Conservation (phyloP, 2,329 filamentous ascomycete genomes). For the Aspergillus versicolor region DNA sequence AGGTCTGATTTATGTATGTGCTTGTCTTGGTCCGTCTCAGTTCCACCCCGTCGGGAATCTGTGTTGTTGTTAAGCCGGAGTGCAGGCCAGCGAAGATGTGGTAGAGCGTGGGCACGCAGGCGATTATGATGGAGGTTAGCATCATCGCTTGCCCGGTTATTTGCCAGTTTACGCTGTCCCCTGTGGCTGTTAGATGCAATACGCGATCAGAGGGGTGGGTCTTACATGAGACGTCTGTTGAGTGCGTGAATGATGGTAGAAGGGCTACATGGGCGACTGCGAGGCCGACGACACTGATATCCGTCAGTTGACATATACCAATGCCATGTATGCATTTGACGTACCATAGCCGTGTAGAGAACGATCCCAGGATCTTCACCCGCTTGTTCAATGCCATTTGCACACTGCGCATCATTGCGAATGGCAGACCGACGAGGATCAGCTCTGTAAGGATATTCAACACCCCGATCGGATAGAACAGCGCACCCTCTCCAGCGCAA, state of each 20-base stretch:
- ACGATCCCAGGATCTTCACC: conserved; percentile 22
- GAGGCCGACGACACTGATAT: conserved; percentile 15
- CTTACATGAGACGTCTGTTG: conserved; percentile 21
- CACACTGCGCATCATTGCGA: conserved; percentile 26
- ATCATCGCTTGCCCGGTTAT: conserved; percentile 25
- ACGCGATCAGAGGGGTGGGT: background rate
- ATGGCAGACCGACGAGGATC: conserved; percentile 17
- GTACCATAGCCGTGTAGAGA: conserved; percentile 19
- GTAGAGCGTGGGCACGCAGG: conserved; percentile 27
- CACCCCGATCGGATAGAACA: conserved; percentile 19
- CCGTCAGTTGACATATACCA: background rate
- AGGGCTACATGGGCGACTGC: conserved; percentile 17
- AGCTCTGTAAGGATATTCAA: conserved; percentile 22
- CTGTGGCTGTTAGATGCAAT: background rate
- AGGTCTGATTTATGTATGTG: conserved; percentile 13
- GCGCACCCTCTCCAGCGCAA: conserved; percentile 20
- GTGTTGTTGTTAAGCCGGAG: conserved; percentile 21
- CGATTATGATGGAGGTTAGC: conserved; percentile 23
- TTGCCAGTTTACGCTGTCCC: conserved; percentile 19
- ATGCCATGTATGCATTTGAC: background rate
- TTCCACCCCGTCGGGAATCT: conserved; percentile 16
- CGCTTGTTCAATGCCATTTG: conserved; percentile 20
- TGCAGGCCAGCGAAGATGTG: conserved; percentile 27
- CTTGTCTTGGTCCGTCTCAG: conserved; percentile 13
- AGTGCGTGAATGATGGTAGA: conserved; percentile 18